These are phyloP conservation scores for Hypoxylon sp. DNA, from an alignment of 2,329 filamentous ascomycete genomes.

Conservation along the genomic window DNA sequence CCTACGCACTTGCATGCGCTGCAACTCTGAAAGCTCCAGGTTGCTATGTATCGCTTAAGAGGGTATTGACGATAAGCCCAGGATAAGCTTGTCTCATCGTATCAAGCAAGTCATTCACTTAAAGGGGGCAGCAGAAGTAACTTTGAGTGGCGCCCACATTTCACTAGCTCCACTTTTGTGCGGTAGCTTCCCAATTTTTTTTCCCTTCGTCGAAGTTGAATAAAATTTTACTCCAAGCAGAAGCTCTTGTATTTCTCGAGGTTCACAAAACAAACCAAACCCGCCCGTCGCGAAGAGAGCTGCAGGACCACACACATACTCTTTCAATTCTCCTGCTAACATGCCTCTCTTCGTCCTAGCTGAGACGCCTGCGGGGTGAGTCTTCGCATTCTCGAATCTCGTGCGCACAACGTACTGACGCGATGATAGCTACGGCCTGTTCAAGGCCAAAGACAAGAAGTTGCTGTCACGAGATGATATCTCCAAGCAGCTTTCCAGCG, in stretches of 20 bases:
- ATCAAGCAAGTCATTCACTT: constrained; percentile 7
- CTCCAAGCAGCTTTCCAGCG: constrained; percentile 79
- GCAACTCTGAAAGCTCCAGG: constrained; percentile 38
- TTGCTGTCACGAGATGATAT: constrained; percentile 90
- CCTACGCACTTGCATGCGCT: constrained; percentile 42
- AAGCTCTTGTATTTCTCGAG: constrained; percentile 42
- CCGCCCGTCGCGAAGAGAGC: constrained; percentile 46
- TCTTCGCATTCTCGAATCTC: constrained; percentile 44
- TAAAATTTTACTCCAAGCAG: constrained; percentile 43
- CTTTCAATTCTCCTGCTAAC: constrained; percentile 55
- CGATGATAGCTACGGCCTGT: constrained; percentile 86
- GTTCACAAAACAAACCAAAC: constrained; percentile 49
- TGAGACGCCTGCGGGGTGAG: constrained; percentile 88
- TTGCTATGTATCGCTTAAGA: constrained; percentile 26
- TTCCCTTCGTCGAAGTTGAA: constrained; percentile 39
- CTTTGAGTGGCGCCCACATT: constrained; percentile 41
- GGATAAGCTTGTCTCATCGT: constrained; percentile 7
- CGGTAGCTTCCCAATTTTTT: constrained; percentile 45
- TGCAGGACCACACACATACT: constrained; percentile 43
- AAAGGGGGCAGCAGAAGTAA: neutral
- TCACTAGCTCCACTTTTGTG: constrained; percentile 33
- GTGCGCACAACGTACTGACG: constrained; percentile 45
- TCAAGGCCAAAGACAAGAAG: constrained; percentile 99
- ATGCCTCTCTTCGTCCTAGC: constrained; percentile 95
- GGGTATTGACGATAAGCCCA: constrained; percentile 16